Percentiles rank a stretch among this genome's conserved stretches.
Evolutionary conservation across 257 asterid species (phyloP).

Genomic region (Orobanche coerulescens): DNA sequence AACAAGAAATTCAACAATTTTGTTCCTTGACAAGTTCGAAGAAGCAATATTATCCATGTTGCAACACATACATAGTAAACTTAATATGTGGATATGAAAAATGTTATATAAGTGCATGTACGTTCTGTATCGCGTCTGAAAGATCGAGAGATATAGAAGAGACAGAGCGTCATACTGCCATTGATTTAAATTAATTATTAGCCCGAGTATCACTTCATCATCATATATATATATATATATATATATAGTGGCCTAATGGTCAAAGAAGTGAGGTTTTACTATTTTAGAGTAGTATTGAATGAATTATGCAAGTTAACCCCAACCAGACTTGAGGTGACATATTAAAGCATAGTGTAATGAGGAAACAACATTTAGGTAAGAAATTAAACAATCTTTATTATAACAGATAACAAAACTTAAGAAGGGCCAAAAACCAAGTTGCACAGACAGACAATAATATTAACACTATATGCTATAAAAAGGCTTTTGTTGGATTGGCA

Average conservation of each 20-base stretch:
- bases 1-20: no score
- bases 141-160: no score
- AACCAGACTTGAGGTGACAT: conserved; percentile 18
- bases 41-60: no score
- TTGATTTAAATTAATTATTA: no score
- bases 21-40: no score
- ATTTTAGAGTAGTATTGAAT: not conserved
- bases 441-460: conserved; percentile 12
- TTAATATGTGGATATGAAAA: no score
- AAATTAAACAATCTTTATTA: conserved; percentile 7
- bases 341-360: conserved; percentile 22
- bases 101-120: no score
- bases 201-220: no score
- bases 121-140: no score
- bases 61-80: no score
- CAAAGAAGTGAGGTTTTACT: not conserved
- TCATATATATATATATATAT: no score
- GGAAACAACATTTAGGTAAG: conserved; percentile 23
- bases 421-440: not conserved
- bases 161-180: no score
- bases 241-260: not conserved
- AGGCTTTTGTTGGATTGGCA: conserved; percentile 23
- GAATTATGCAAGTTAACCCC: conserved; percentile 13
- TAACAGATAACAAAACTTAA: not conserved
- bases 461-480: conserved; percentile 16